Percentiles rank a stretch among this genome's conserved stretches.
Conservation (phyloP, 2,329 filamentous ascomycete genomes). For the Lecanicillium sp. region DNA sequence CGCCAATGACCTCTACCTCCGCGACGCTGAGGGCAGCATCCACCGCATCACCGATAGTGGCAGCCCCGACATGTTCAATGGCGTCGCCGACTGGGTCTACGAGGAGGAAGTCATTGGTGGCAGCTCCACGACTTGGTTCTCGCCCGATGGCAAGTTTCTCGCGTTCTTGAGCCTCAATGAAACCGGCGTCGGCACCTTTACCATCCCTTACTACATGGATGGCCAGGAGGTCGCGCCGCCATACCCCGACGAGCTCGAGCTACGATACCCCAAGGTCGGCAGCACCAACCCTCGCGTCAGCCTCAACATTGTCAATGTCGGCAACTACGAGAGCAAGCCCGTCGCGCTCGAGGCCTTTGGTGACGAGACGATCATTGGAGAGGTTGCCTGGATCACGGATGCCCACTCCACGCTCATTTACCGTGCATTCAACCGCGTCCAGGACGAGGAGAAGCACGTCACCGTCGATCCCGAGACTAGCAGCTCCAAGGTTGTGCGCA, state of each 20-base stretch:
- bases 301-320: conserved; percentile 49
- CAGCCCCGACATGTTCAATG: conserved; percentile 54
- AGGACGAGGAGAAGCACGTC: conserved; percentile 55
- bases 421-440: conserved; percentile 60
- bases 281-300: conserved; percentile 57
- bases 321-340: conserved; percentile 31
- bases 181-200: conserved; percentile 59
- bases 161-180: conserved; percentile 86
- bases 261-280: conserved; percentile 63
- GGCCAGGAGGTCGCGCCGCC: conserved; percentile 45
- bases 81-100: conserved; percentile 73
- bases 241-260: conserved; percentile 53
- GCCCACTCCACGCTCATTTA: conserved; percentile 53
- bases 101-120: conserved; percentile 56
- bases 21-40: conserved; percentile 37
- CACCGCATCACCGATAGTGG: conserved; percentile 52
- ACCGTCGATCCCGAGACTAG: conserved; percentile 43
- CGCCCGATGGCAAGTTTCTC: conserved; percentile 73
- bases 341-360: conserved; percentile 50
- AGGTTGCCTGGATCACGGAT: conserved; percentile 59
- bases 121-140: conserved; percentile 87
- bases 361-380: conserved; percentile 56
- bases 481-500: conserved; percentile 30
- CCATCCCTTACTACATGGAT: conserved; percentile 59
- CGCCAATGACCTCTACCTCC: conserved; percentile 55